A percentile compares a stretch with the other conserved stretches of the same genome.
These are phyloP conservation scores for Diutina mesorugosa DNA, from an alignment of 1,139 yeast genomes.

Conservation along the genomic window DNA sequence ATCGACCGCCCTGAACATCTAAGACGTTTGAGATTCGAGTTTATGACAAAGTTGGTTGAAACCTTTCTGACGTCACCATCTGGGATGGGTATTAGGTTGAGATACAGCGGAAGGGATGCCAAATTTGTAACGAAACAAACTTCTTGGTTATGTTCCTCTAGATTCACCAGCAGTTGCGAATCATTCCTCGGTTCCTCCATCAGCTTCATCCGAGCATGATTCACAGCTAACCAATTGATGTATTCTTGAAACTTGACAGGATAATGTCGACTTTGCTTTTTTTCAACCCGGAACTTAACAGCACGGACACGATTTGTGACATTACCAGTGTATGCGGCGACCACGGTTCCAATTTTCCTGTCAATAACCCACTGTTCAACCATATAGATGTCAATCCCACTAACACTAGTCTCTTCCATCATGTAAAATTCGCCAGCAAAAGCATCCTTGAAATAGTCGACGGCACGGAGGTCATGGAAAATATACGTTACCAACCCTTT, in stretches of 20 bases:
- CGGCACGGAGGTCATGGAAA: slow-evolving; percentile 40
- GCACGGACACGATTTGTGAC: slow-evolving; percentile 48
- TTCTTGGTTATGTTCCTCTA: slow-evolving; percentile 8
- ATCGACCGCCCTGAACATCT: slow-evolving; percentile 83
- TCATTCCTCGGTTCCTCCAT: slow-evolving; percentile 22
- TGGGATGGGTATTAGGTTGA: slow-evolving; percentile 59
- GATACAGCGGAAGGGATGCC: slow-evolving; percentile 64
- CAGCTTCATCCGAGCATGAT: slow-evolving; percentile 36
- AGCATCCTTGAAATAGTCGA: slow-evolving; percentile 31
- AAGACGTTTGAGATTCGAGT: slow-evolving; percentile 62
- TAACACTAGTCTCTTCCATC: slow-evolving; percentile 29
- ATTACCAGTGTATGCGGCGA: slow-evolving; percentile 81
- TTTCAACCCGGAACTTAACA: slow-evolving; percentile 43
- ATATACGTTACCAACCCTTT: slow-evolving; percentile 28
- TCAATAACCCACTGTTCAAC: slow-evolving; percentile 91
- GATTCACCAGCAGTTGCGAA: not conserved
- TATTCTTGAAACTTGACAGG: slow-evolving; percentile 46
- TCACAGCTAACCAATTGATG: slow-evolving; percentile 49
- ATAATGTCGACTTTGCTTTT: slow-evolving; percentile 43
- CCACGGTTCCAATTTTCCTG: slow-evolving; percentile 51
- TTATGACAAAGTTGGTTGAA: slow-evolving; percentile 50
- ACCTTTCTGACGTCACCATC: slow-evolving; percentile 44
- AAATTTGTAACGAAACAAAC: slow-evolving; percentile 69
- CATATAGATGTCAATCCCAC: slow-evolving; percentile 77
- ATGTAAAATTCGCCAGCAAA: slow-evolving; percentile 27